Evolutionary conservation across 2,329 filamentous ascomycete species (phyloP).

Genomic region (Eurotiales sp.): DNA sequence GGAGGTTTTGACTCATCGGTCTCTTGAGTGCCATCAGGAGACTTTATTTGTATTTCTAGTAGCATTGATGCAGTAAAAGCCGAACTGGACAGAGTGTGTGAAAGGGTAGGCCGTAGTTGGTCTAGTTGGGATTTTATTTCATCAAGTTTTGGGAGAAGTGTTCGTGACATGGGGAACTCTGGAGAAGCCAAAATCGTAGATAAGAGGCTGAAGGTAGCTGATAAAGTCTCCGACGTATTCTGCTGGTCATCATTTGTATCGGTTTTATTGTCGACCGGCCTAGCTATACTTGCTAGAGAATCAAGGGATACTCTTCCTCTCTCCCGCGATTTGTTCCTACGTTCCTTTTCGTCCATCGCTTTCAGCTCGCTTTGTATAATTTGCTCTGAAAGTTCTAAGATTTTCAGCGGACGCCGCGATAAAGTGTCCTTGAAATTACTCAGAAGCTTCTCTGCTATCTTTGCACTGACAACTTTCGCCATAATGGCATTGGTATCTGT

Average conservation of each 20-base stretch:
- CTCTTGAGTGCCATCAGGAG: constrained; percentile 22
- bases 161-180: constrained; percentile 32
- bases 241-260: constrained; percentile 13
- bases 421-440: constrained; percentile 41
- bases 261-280: constrained; percentile 18
- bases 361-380: constrained; percentile 36
- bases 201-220: constrained; percentile 40
- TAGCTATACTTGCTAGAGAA: constrained; percentile 32
- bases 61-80: constrained; percentile 41
- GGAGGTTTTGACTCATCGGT: constrained; percentile 19
- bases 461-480: constrained; percentile 38
- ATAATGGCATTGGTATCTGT: constrained; percentile 27
- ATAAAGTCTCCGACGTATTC: constrained; percentile 35
- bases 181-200: constrained; percentile 42
- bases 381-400: constrained; percentile 41
- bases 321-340: constrained; percentile 5
- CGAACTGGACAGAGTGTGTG: constrained; percentile 31
- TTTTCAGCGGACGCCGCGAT: constrained; percentile 36
- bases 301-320: constrained; percentile 29
- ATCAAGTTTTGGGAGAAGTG: constrained; percentile 27
- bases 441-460: constrained; percentile 39
- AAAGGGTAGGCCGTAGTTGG: constrained; percentile 31
- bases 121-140: constrained; percentile 35
- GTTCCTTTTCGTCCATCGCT: constrained; percentile 12
- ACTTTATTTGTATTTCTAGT: constrained; percentile 37